phyloP scores from a whole-genome alignment of 2,329 filamentous ascomycete species.

The Stemphylium beticola region DNA sequence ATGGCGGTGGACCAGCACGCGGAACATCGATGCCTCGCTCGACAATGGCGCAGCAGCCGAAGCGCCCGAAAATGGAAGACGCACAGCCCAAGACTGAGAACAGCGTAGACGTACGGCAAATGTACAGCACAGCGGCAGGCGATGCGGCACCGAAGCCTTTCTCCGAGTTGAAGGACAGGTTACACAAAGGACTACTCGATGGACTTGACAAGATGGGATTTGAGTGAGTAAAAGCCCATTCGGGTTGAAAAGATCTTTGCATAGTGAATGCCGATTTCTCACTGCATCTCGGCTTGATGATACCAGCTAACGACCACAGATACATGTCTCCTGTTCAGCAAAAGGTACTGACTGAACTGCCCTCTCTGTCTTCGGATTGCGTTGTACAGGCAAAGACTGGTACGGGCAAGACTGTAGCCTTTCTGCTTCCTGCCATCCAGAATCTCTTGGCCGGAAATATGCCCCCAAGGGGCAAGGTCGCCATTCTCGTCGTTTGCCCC shows the following conservation, averaged over 20 bases:
- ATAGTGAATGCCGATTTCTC: neutral
- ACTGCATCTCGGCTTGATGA: neutral
- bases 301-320: slow-evolving; percentile 27
- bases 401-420: slow-evolving; percentile 59
- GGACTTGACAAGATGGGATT: slow-evolving; percentile 48
- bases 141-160: slow-evolving; percentile 34
- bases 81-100: slow-evolving; percentile 8
- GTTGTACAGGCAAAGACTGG: slow-evolving; percentile 61
- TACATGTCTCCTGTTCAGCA: slow-evolving; percentile 63
- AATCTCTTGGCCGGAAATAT: slow-evolving; percentile 48
- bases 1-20: slow-evolving; percentile 8
- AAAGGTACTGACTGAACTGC: slow-evolving; percentile 59
- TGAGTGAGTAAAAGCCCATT: slow-evolving; percentile 32
- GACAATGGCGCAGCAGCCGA: slow-evolving; percentile 29
- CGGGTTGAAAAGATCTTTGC: neutral
- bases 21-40: slow-evolving; percentile 18
- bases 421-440: slow-evolving; percentile 56
- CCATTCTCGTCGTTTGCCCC: slow-evolving; percentile 56
- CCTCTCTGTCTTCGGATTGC: slow-evolving; percentile 57
- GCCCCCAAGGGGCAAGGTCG: slow-evolving; percentile 48
- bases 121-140: slow-evolving; percentile 32
- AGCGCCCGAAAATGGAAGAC: slow-evolving; percentile 29
- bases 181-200: slow-evolving; percentile 38
- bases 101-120: slow-evolving; percentile 30
- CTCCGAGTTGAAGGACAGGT: slow-evolving; percentile 32